Conservation (phyloP, 768 basidiomycete species). For the Multifurca ochricompacta region DNA sequence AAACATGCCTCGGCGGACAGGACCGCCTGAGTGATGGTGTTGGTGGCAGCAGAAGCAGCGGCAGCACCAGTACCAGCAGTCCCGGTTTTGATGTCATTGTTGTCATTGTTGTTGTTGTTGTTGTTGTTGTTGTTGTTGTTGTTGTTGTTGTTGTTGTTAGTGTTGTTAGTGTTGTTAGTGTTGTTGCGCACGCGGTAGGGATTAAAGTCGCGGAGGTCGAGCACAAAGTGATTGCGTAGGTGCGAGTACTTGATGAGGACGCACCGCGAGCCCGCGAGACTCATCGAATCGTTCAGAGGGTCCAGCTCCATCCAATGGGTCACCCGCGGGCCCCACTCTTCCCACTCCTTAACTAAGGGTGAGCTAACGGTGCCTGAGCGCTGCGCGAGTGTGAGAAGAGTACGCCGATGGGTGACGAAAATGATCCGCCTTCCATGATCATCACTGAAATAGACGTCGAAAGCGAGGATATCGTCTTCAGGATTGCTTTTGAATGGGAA, state of each 20-base stretch:
- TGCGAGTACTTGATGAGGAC: slow-evolving; percentile 12
- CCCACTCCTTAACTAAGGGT: background rate
- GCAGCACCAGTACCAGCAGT: no score
- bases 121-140: no score
- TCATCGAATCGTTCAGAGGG: slow-evolving; percentile 9
- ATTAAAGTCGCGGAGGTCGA: slow-evolving; percentile 12
- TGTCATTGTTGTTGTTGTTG: no score
- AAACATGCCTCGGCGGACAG: slow-evolving; percentile 10
- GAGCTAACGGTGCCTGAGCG: background rate
- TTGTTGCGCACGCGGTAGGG: slow-evolving; percentile 2
- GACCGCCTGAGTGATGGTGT: background rate
- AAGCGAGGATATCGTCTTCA: slow-evolving; percentile 8
- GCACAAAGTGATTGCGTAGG: slow-evolving; percentile 1
- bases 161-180: no score
- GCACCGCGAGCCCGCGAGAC: slow-evolving; percentile 13
- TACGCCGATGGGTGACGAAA: slow-evolving; percentile 4
- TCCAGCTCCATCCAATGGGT: slow-evolving; percentile 17
- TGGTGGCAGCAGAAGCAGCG: no score
- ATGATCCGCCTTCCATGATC: slow-evolving; percentile 8
- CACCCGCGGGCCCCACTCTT: slow-evolving; percentile 12
- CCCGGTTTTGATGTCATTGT: no score
- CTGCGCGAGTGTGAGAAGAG: slow-evolving; percentile 4
- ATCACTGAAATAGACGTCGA: background rate
- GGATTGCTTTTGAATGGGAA: slow-evolving; percentile 12
- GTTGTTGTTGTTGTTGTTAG: no score